Evolutionary conservation across 805 yeast genomes (phyloP).

Genomic region (Starmerella vitae): DNA sequence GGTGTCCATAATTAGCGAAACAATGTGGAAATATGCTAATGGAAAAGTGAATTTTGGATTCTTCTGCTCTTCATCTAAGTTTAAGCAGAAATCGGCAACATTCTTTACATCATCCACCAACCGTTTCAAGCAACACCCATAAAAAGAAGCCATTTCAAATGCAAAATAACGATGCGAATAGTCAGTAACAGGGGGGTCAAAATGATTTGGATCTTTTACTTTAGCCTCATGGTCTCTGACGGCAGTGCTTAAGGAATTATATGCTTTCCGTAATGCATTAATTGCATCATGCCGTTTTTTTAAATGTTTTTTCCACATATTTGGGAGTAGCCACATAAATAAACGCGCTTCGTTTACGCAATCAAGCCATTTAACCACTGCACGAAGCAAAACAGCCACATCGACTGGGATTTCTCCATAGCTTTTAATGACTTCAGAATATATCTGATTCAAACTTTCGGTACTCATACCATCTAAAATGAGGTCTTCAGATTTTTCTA

Average conservation of each 20-base stretch:
- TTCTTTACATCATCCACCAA: background rate
- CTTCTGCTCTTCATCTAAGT: constrained; percentile 4
- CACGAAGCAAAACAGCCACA: constrained; percentile 7
- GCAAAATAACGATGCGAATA: constrained; percentile 2
- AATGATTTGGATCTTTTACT: no score
- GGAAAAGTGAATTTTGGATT: constrained; percentile 3
- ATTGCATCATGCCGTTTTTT: no score
- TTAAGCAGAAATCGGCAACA: constrained; percentile 7
- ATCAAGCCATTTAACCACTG: constrained; percentile 16
- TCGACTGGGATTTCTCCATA: constrained; percentile 8
- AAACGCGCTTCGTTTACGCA: constrained; percentile 20
- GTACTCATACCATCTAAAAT: constrained; percentile 2
- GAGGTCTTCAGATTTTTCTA: background rate
- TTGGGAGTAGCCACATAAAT: constrained; percentile 10
- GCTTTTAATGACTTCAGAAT: constrained; percentile 7
- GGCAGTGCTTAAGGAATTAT: no score
- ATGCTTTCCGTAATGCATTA: no score
- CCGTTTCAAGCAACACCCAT: constrained; percentile 2
- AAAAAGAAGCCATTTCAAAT: constrained; percentile 7
- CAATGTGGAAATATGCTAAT: no score
- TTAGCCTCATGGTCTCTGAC: no score
- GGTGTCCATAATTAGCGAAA: no score
- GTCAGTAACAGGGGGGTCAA: background rate
- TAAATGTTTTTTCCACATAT: constrained; percentile 4
- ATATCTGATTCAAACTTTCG: constrained; percentile 9